These are phyloP conservation scores for Dianthus caryophyllus DNA, from an alignment of 148 eudicot genomes.

Conservation along the genomic window DNA sequence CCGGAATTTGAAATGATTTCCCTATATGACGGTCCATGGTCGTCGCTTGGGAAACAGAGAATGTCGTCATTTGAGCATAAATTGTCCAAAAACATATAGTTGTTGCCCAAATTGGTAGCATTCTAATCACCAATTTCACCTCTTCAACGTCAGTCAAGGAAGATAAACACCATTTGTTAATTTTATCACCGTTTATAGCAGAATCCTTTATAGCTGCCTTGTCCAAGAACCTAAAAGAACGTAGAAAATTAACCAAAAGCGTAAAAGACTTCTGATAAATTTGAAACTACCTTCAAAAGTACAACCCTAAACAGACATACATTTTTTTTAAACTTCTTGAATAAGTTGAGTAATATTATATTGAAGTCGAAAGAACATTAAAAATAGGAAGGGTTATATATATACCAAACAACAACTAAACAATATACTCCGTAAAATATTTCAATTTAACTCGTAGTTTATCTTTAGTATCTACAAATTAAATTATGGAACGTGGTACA, in stretches of 20 bases:
- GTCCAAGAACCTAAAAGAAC: slow-evolving; percentile 59
- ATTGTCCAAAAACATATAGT: slow-evolving; percentile 87
- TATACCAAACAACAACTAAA: too few species aligned
- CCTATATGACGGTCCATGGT: slow-evolving; percentile 85
- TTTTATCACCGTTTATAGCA: slow-evolving; percentile 14
- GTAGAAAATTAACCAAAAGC: not conserved
- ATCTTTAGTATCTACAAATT: too few species aligned
- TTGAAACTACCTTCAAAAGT: too few species aligned
- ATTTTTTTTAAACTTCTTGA: too few species aligned
- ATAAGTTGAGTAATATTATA: too few species aligned
- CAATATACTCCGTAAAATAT: too few species aligned
- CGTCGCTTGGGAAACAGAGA: slow-evolving; percentile 86
- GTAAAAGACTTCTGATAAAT: too few species aligned
- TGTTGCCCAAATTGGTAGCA: slow-evolving; percentile 96
- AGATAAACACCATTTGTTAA: slow-evolving; percentile 53
- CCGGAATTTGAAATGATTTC: slow-evolving; percentile 68
- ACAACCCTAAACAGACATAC: too few species aligned
- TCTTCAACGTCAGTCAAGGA: slow-evolving; percentile 88
- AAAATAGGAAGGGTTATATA: too few species aligned
- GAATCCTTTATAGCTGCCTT: slow-evolving; percentile 70
- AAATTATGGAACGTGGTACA: too few species aligned
- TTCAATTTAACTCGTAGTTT: too few species aligned
- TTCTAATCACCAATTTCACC: slow-evolving; percentile 68
- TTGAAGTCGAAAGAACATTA: too few species aligned
- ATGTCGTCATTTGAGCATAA: slow-evolving; percentile 92